phyloP scores from a whole-genome alignment of 2,329 filamentous ascomycete species.

The Colletotrichum sublineola region DNA sequence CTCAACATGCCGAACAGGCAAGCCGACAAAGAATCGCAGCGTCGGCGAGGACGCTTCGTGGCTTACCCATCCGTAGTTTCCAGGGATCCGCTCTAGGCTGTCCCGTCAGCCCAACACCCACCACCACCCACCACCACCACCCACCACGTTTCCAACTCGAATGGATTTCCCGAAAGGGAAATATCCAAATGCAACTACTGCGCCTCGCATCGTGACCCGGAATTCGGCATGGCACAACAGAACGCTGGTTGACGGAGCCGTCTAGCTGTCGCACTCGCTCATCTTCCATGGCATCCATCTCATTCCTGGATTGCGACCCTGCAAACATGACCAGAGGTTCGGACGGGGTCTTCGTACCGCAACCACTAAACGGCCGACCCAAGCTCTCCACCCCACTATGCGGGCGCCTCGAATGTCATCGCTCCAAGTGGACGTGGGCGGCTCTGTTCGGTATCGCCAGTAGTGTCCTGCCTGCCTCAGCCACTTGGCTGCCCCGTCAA shows the following conservation, averaged over 20 bases:
- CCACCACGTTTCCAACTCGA: conserved; percentile 41
- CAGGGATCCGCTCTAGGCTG: not conserved
- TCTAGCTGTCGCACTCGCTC: not conserved
- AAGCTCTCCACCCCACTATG: not conserved
- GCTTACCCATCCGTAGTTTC: not conserved
- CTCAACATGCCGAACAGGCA: not conserved
- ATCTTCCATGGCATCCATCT: not conserved
- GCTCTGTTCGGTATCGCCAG: not conserved
- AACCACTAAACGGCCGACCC: not conserved
- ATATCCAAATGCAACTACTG: conserved; percentile 15
- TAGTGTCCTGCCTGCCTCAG: not conserved
- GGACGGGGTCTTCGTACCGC: not conserved
- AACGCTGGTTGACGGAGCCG: not conserved
- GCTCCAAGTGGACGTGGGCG: not conserved
- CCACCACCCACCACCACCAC: not conserved
- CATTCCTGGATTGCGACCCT: not conserved
- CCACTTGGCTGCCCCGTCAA: not conserved
- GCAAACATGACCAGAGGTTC: not conserved
- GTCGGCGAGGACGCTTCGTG: not conserved
- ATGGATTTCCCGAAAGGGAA: conserved; percentile 43
- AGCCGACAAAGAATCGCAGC: not conserved
- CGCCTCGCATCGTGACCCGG: conserved; percentile 15
- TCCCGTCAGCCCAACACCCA: not conserved
- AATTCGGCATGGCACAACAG: conserved; percentile 24
- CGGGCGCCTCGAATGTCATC: not conserved